Conservation (phyloP, 495 filamentous ascomycete species). For the Daldinia childiae region DNA sequence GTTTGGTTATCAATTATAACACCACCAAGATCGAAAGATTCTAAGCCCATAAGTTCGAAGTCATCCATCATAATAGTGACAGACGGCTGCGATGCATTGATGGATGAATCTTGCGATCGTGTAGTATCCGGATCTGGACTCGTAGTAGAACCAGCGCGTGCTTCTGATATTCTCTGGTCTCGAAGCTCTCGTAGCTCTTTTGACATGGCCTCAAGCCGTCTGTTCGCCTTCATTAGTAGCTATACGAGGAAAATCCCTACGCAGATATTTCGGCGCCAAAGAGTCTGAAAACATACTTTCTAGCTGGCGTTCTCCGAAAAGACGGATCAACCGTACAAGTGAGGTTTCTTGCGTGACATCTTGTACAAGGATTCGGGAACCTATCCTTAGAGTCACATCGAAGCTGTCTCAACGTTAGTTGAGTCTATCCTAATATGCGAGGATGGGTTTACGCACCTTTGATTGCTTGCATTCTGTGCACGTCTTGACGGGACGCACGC, state of each 20-base stretch:
- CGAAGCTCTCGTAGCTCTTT: constrained; percentile 47
- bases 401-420: constrained; percentile 33
- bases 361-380: constrained; percentile 46
- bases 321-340: constrained; percentile 45
- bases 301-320: constrained; percentile 45
- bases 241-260: background rate
- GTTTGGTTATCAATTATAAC: constrained; percentile 34
- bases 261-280: background rate
- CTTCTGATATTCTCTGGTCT: constrained; percentile 33
- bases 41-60: constrained; percentile 32
- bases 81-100: constrained; percentile 23
- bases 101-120: constrained; percentile 31
- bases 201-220: constrained; percentile 47
- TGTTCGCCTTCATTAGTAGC: constrained; percentile 20
- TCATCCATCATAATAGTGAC: constrained; percentile 34
- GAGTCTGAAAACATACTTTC: constrained; percentile 38
- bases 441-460: constrained; percentile 29
- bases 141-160: constrained; percentile 33
- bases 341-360: constrained; percentile 42
- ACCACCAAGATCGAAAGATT: constrained; percentile 37
- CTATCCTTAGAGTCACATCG: constrained; percentile 47
- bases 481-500: constrained; percentile 39
- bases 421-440: background rate
- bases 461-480: constrained; percentile 50
- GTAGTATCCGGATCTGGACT: constrained; percentile 40